Conservation (phyloP, 2,329 filamentous ascomycete species). For the Apiospora malaysiana region DNA sequence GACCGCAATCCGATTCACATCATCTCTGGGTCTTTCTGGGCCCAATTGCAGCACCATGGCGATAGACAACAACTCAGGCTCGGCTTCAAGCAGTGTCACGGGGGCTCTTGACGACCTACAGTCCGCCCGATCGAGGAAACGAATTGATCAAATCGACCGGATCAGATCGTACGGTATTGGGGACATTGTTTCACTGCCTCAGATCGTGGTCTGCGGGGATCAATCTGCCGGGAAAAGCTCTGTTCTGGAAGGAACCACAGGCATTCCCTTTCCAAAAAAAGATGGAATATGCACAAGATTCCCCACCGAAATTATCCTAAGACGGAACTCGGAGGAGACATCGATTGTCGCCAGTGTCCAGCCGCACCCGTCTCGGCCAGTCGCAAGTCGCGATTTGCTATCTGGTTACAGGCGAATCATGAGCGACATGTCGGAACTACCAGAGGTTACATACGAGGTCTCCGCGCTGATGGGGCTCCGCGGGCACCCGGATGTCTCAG, state of each 20-base stretch:
- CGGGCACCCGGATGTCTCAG: conserved; percentile 16
- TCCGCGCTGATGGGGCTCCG: conserved; percentile 30
- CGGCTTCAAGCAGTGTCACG: not conserved
- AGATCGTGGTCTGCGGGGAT: conserved; percentile 34
- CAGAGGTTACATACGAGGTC: conserved; percentile 31
- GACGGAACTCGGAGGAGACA: conserved; percentile 20
- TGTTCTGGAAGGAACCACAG: conserved; percentile 32
- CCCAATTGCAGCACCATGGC: not conserved
- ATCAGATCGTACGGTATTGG: conserved; percentile 25
- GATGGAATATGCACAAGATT: conserved; percentile 33
- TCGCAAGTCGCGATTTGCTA: conserved; percentile 22
- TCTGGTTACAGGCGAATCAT: conserved; percentile 27
- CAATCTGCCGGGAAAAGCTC: conserved; percentile 36
- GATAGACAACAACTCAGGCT: not conserved
- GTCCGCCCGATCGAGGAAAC: not conserved
- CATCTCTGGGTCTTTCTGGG: too few species aligned
- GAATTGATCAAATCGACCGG: conserved; percentile 25
- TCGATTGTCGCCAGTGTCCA: conserved; percentile 29
- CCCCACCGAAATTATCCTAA: conserved; percentile 33
- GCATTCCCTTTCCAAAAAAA: conserved; percentile 33
- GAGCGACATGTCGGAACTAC: conserved; percentile 31
- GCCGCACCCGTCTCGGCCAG: conserved; percentile 26
- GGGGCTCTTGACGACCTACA: not conserved
- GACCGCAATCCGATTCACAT: too few species aligned
- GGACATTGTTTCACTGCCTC: conserved; percentile 28